Evolutionary conservation across 1,139 yeast genomes (phyloP), one percentile per base, ranked within the genome.

Genomic region (Debaryomycetaceae sp.): DNA sequence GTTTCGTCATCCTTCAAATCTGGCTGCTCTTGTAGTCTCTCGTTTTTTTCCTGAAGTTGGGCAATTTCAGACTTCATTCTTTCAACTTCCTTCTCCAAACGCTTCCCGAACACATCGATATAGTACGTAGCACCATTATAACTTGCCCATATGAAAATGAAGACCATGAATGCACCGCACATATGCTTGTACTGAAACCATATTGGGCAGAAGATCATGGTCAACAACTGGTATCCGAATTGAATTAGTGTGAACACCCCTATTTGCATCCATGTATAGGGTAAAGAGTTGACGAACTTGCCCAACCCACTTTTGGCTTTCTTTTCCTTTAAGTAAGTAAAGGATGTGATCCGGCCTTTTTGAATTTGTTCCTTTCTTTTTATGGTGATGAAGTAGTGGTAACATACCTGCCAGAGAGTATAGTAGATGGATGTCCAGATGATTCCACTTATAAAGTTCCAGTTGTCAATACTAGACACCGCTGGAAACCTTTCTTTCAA

Each of bases 61-160:
- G 69, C 73, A 19, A 92, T 78, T 56, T 91, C 96, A 17, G 63
- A 62, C 58, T 82, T 86, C 53, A 92, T 70, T 55, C 78, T 77
- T 26, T 70, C 66, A 31, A 91, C 87, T 58, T 92, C 96, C 53
- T 84, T 87, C 55, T 83, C 95, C 62, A 86, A 82, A 53, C 88
- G 74, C 56, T 83, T 86, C 43, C 95, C 97, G 63, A 91, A 92
- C 33, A 85, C 84, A 56, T 92, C 98, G 43, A 92, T 75, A 58
- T 92, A 92, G 58, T 87, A 92, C 1, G 96, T 87, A 2, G 98
- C 98, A 28, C 98, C 98, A 51, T 92, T 91, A 60, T 85, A 87
- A 37, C 89, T 74, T 2, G 98, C 95, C 65, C 81, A 77, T 30
- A 82, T 62, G 52, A 89, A 88, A 19, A 92, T 87, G 41, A 76